Evolutionary conservation across 2,329 filamentous ascomycete genomes (phyloP).

Genomic region (Proliferodiscus dingleyae): DNA sequence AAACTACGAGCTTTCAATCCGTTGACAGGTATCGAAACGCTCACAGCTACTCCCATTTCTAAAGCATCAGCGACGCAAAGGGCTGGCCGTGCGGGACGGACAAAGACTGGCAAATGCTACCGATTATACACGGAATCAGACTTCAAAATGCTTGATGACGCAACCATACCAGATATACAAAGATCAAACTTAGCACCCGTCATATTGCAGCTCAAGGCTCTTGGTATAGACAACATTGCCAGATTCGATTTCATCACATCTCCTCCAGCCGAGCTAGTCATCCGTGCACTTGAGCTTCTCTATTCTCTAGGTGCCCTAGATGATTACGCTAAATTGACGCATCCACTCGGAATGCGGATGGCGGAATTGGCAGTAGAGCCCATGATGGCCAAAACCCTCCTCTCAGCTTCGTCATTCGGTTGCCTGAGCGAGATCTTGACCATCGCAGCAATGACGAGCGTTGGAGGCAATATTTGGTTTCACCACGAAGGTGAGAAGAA

Average conservation of each 20-base stretch:
- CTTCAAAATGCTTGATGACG: conserved; percentile 61
- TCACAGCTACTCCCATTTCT: conserved; percentile 77
- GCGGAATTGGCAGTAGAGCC: conserved; percentile 89
- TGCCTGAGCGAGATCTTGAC: conserved; percentile 83
- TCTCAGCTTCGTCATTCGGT: conserved; percentile 68
- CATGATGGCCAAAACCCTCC: conserved; percentile 88
- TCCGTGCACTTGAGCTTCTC: conserved; percentile 80
- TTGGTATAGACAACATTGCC: conserved; percentile 91
- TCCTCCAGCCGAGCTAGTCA: conserved; percentile 78
- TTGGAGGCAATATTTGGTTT: conserved; percentile 80
- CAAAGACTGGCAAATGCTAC: conserved; percentile 88
- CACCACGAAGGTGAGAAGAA: conserved; percentile 74
- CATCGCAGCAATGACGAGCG: conserved; percentile 89
- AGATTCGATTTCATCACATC: conserved; percentile 85
- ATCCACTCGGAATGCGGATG: conserved; percentile 83
- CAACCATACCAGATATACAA: conserved; percentile 85
- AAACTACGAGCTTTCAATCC: conserved; percentile 87
- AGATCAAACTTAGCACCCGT: conserved; percentile 85
- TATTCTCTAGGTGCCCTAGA: conserved; percentile 84
- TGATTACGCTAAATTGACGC: conserved; percentile 83
- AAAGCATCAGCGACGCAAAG: conserved; percentile 91
- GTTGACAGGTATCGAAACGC: conserved; percentile 76
- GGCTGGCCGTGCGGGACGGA: conserved; percentile 84
- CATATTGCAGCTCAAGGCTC: conserved; percentile 85
- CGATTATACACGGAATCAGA: conserved; percentile 79